These are phyloP conservation scores for Lenzites betulinus DNA, from an alignment of 768 basidiomycete species.

Conservation along the genomic window DNA sequence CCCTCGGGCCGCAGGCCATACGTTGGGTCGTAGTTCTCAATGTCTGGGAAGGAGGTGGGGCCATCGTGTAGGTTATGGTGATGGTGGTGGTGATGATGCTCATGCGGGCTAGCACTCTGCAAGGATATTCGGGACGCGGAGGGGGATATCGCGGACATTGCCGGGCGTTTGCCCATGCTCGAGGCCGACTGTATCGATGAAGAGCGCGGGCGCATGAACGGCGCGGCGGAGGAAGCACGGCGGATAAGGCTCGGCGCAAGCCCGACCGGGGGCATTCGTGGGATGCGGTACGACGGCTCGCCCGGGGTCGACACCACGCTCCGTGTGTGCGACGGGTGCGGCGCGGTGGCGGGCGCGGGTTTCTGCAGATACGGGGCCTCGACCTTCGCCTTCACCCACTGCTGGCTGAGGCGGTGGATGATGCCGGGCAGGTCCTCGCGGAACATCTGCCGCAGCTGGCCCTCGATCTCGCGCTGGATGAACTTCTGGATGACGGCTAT, in stretches of 20 bases:
- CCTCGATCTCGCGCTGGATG: constrained; percentile 97
- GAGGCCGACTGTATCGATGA: constrained; percentile 24
- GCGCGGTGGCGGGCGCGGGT: constrained; percentile 19
- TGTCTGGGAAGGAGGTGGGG: constrained; percentile 48
- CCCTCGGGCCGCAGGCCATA: constrained; percentile 95
- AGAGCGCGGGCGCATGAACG: constrained; percentile 24
- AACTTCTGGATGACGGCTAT: constrained; percentile 98
- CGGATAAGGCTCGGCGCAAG: constrained; percentile 19
- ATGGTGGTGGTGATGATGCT: constrained; percentile 30
- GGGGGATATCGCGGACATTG: constrained; percentile 14
- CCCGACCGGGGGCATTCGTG: constrained; percentile 22
- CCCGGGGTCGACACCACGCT: constrained; percentile 23
- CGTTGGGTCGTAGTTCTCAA: constrained; percentile 94
- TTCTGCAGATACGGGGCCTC: constrained; percentile 85
- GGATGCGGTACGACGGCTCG: constrained; percentile 19
- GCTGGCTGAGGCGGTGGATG: constrained; percentile 93
- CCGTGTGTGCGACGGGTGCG: constrained; percentile 22
- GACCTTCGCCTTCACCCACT: constrained; percentile 93
- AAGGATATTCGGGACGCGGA: constrained; percentile 13
- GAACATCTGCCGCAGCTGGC: constrained; percentile 97
- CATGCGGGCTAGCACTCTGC: constrained; percentile 22
- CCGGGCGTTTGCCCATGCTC: constrained; percentile 25
- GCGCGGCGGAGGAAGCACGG: constrained; percentile 13
- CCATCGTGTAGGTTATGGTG: constrained; percentile 23
- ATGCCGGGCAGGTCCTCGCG: constrained; percentile 95